Base-by-base conservation (phyloP, 2,329 filamentous ascomycete genomes). In the Chrysosporium keratinophilum region DNA sequence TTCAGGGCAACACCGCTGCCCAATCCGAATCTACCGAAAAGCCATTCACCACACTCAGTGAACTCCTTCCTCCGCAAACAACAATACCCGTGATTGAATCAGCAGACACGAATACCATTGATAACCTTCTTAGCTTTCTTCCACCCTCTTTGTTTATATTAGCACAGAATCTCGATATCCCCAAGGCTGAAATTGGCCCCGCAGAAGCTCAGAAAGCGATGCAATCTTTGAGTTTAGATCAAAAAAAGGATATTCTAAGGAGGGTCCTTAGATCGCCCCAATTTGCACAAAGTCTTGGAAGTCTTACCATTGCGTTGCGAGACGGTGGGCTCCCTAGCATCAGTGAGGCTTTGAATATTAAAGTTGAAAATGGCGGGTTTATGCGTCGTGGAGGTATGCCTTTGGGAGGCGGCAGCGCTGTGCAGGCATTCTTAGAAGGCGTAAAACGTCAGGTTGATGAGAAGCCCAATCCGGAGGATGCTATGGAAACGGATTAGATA, bases 251-350 rank as follows among this genome's bases (percentile, higher is more conserved):
- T 19, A 79, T 97, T 11, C 71, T 98, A 42, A 84, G 83, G 67
- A 85, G 84, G 65, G 89, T 97, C 6, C 73, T 97, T 12, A 81
- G 87, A 59, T 94, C 87, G 60, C 91, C 93, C 15, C 93, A 98
- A 65, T 89, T 98, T 64, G 81, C 82, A 57, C 93, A 97, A 69
- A 91, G 88, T 60, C 72, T 96, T 39, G 81, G 82, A 0, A 93
- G 86, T 65, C 73, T 98, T 61, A 95, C 89, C 0, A 82, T 89
- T 69, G 93, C 93, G 11, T 75, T 98, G 53, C 78, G 89, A 54
- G 91, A 97, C 62, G 93, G 93, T 11, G 93, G 91, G 0, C 71
- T 98, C 54, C 90, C 91, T 3, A 94, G 84, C 62, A 85, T 98
- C 59, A 85, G 88, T 5, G 89, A 95, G 63, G 91, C 90, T 3